Conservation (phyloP, 2,329 filamentous ascomycete genomes). For the Acrocalymma vagum region DNA sequence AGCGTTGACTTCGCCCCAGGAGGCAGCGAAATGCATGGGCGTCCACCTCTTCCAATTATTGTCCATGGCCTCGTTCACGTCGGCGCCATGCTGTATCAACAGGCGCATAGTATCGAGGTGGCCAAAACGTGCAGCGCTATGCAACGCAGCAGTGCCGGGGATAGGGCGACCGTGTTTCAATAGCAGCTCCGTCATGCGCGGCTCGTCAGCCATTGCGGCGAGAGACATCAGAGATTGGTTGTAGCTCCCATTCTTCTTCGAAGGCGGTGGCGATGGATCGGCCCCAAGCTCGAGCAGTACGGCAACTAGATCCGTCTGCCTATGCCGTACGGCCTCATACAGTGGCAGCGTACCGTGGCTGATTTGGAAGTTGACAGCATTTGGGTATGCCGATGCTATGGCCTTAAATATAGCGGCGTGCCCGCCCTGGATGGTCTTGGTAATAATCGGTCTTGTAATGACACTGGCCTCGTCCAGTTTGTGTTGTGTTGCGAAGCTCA, state of each 20-base stretch:
- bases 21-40: conserved; percentile 20
- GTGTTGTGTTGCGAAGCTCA: conserved; percentile 10
- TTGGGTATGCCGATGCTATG: conserved; percentile 12
- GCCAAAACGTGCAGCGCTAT: conserved; percentile 14
- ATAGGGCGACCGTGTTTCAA: conserved; percentile 7
- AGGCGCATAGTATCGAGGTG: conserved; percentile 19
- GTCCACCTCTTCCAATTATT: conserved; percentile 12
- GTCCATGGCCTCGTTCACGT: conserved; percentile 12
- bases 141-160: conserved; percentile 17
- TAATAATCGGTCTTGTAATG: conserved; percentile 4
- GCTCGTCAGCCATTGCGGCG: conserved; percentile 5
- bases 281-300: conserved; percentile 13
- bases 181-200: conserved; percentile 11
- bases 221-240: conserved; percentile 9
- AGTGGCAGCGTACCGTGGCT: conserved; percentile 8
- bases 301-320: conserved; percentile 7
- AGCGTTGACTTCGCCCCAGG: conserved; percentile 8
- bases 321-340: conserved; percentile 12
- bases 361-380: conserved; percentile 7
- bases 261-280: conserved; percentile 10
- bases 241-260: conserved; percentile 5
- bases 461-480: conserved; percentile 1
- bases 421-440: conserved; percentile 4
- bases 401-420: conserved; percentile 10
- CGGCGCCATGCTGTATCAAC: conserved; percentile 19